Evolutionary conservation across 164 flowering plant species (phyloP), one percentile per base, ranked within the genome.

Genomic region (Tinospora cordifolia): DNA sequence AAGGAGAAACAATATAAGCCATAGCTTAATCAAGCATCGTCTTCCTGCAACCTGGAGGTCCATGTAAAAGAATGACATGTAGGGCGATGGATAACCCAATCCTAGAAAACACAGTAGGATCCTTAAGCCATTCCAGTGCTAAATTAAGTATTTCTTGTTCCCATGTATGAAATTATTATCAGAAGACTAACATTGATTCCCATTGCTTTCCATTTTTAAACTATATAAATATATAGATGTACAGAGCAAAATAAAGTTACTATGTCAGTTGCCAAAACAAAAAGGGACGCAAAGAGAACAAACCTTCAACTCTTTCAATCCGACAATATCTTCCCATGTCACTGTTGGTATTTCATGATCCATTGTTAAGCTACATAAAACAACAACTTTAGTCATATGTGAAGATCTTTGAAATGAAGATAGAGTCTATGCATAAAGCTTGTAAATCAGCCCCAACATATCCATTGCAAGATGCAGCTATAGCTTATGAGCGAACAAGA

Each of bases 31-130:
- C 98, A 69, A 95, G 94, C 49, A 96, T 92, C 64, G 99, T 95
- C 83, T 95, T 95, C 60, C 97, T 92, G 87, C 99, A 95, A 40
- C 99, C 99, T 26, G 99, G 99, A 65, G 99, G 99, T 63, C 98
- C 99, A 84, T 95, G 94, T 60, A 95, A 83, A 77, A 95, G 98
- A 74, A 92, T 81, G 49, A 98, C 98, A 65, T 91, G 92, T 22
- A 83, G n/a, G n/a, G n/a, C 62, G 63, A 97, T 94, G 36, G 90
- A 81, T 83, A 90, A 77, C 8, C 97, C 97, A 71, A 92, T 69
- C 82, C 92, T 87, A 62, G 83, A 59, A 83, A 89, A 90, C 54
- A 88, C 85, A 65, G 67, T 81, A 67, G 97, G 74, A 81, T 92
- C 88, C 81, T 88, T 92, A 39, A 92, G 99, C 99, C 99, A 95